Conservation (phyloP, 495 filamentous ascomycete species). For the Aspergillus kassunensis region DNA sequence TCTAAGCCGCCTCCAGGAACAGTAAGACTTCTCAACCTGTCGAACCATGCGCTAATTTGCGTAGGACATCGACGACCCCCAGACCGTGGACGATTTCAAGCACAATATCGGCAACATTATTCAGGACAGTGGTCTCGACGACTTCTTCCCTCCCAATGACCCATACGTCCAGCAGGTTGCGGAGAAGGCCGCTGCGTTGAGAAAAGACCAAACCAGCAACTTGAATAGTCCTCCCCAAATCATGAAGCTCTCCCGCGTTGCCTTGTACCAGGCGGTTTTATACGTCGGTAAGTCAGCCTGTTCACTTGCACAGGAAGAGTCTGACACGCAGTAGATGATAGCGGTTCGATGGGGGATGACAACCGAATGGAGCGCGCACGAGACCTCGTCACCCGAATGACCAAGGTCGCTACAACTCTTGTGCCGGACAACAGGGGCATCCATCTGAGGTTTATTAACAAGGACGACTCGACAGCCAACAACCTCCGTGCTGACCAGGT, state of each 20-base stretch:
- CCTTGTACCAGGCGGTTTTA: background rate
- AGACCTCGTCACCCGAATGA: background rate
- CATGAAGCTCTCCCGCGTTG: background rate
- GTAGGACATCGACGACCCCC: background rate
- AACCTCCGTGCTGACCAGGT: background rate
- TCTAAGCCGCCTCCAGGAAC: background rate
- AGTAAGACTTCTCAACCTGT: background rate
- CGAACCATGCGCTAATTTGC: background rate
- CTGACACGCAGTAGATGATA: background rate
- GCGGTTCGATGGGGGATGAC: slow-evolving; percentile 1
- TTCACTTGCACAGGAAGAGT: too few species aligned
- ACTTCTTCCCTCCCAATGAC: slow-evolving; percentile 3
- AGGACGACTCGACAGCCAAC: background rate
- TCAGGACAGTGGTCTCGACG: background rate
- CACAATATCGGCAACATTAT: background rate
- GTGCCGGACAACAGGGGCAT: background rate
- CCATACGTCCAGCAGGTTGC: background rate
- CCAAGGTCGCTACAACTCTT: background rate
- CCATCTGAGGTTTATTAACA: slow-evolving; percentile 1
- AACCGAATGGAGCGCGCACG: background rate
- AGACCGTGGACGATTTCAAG: slow-evolving; percentile 4
- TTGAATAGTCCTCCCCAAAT: background rate
- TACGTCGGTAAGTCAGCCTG: background rate
- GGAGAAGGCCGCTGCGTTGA: background rate
- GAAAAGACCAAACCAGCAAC: background rate